Evolutionary conservation across 2,329 filamentous ascomycete genomes (phyloP), one percentile per base, ranked within the genome.

Genomic region (Phaeosphaeria sp.): DNA sequence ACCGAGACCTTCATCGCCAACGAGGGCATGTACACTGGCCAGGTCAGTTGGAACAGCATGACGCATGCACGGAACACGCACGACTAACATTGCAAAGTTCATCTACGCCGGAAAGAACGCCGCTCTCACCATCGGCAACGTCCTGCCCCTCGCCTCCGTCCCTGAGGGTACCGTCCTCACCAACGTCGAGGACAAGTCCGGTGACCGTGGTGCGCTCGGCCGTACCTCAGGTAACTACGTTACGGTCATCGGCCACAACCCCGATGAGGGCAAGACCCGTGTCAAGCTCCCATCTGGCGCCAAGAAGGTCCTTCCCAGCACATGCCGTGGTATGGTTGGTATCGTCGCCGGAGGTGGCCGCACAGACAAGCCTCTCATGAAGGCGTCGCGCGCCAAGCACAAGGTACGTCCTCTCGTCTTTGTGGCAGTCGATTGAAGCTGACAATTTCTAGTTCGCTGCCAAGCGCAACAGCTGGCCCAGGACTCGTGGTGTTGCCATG

Each of bases 401-500:
- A 99, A 99, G 67, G 73, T 76, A 60, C 33, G 69, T 33, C 23
- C 49, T 9, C 27, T 23, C 17, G 1, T 0, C 33, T n/a, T 22
- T 20, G 39, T 0, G 3, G 2, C 27, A 22, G 9, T 27, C 21
- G 33, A 0, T 22, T n/a, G 21, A 50, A 17, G n/a, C 59, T 65
- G 47, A 68, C 54, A 58, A 27, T 10, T 50, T 33, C 44, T 46
- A 76, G 91, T 99, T 97, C 86, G 93, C 93, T 76, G 96, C 97
- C 86, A 99, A 99, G 93, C 93, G 95, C 82, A 98, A 99, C 92
- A 94, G 89, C 81, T 99, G 95, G 95, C 95, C 95, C 85, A 97
- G 96, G 92, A 99, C 95, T 88, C 94, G 95, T 95, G 95, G 95
- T 97, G 95, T 99, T 90, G 95, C 95, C 84, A 99, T 99, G 95